Percentiles rank a stretch among this genome's conserved stretches.
Conservation (phyloP, 2,329 filamentous ascomycete species). For the Epichloe sibirici region DNA sequence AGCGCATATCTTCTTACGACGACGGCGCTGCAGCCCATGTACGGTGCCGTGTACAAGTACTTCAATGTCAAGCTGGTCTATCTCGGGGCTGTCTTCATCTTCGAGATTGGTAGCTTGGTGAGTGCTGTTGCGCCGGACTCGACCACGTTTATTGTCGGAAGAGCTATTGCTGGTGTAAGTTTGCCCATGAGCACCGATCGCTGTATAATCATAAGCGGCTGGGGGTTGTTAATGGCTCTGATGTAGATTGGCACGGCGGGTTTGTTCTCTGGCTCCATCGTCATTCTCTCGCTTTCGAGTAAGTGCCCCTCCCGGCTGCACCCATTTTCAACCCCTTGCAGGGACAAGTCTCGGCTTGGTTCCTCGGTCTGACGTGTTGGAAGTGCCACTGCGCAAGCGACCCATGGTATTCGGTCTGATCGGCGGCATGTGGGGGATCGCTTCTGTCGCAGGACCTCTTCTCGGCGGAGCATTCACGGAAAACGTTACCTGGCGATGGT, state of each 20-base stretch:
- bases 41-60: slow-evolving; percentile 36
- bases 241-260: slow-evolving; percentile 35
- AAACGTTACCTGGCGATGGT: slow-evolving; percentile 39
- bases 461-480: slow-evolving; percentile 39
- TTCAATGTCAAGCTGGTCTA: slow-evolving; percentile 37
- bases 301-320: slow-evolving; percentile 20
- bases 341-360: too few relatives aligned
- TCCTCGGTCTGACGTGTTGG: slow-evolving; percentile 1
- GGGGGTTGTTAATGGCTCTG: neutral
- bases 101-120: slow-evolving; percentile 31
- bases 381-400: slow-evolving; percentile 40
- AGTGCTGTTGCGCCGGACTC: slow-evolving; percentile 33
- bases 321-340: slow-evolving; percentile 1
- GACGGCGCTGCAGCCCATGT: slow-evolving; percentile 36
- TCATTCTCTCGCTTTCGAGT: slow-evolving; percentile 25
- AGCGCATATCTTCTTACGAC: slow-evolving; percentile 36
- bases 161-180: slow-evolving; percentile 34
- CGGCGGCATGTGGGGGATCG: slow-evolving; percentile 44
- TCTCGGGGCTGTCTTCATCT: slow-evolving; percentile 29
- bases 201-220: neutral
- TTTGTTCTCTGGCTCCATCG: slow-evolving; percentile 36
- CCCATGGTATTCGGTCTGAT: slow-evolving; percentile 42
- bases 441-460: slow-evolving; percentile 36
- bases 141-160: slow-evolving; percentile 37
- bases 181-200: slow-evolving; percentile 4